Percentiles rank a stretch among this genome's conserved stretches.
phyloP scores from a whole-genome alignment of 495 filamentous ascomycete genomes.

The Venustampulla echinocandica region DNA sequence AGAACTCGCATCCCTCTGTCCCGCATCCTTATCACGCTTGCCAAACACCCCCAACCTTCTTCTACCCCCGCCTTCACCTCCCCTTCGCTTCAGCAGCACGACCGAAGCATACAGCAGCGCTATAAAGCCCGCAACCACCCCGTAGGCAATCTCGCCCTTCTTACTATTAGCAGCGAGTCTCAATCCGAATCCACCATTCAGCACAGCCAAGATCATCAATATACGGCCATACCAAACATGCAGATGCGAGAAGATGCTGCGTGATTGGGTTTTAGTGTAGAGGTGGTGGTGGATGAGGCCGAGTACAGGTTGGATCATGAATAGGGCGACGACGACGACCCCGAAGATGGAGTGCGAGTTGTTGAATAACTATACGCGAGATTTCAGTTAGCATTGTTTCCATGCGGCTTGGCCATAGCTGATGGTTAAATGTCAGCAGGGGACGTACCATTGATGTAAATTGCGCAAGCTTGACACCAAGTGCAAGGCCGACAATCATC shows the following conservation, averaged over 20 bases:
- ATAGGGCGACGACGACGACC: slow-evolving; percentile 35
- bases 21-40: no score
- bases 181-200: slow-evolving; percentile 66
- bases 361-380: slow-evolving; percentile 8
- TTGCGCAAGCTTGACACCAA: slow-evolving; percentile 46
- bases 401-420: no score
- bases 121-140: slow-evolving; percentile 48
- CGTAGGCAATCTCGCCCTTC: slow-evolving; percentile 43
- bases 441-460: not conserved
- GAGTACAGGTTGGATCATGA: slow-evolving; percentile 56
- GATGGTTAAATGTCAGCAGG: no score
- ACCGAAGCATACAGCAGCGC: slow-evolving; percentile 37
- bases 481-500: slow-evolving; percentile 50
- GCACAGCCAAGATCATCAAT: slow-evolving; percentile 53
- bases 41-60: no score
- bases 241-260: slow-evolving; percentile 44
- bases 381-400: no score
- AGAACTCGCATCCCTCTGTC: no score
- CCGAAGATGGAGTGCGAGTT: slow-evolving; percentile 37
- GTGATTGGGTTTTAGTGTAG: slow-evolving; percentile 37
- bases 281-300: slow-evolving; percentile 57
- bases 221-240: slow-evolving; percentile 66
- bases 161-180: slow-evolving; percentile 30
- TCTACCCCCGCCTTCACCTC: not conserved
- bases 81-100: slow-evolving; percentile 21